Evolutionary conservation across 2,329 filamentous ascomycete species (phyloP).

Genomic region (Myriosclerotinia scirpicola): DNA sequence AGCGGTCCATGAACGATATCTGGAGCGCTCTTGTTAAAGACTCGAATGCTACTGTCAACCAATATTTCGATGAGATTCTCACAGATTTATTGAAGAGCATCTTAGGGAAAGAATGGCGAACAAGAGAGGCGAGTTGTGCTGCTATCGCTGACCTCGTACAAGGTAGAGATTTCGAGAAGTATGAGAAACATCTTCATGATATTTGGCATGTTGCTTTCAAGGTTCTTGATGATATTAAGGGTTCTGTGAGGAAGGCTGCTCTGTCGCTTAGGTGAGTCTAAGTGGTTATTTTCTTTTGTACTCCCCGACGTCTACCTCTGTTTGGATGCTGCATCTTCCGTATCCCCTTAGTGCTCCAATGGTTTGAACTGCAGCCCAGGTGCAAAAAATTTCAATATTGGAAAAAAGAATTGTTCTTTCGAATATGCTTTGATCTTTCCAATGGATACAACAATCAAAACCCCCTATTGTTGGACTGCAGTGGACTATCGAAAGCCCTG

Average conservation of each 20-base stretch:
- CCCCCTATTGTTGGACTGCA: background rate
- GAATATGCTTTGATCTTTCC: background rate
- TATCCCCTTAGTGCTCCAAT: too few relatives aligned
- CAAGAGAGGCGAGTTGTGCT: constrained; percentile 86
- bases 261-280: constrained; percentile 55
- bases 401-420: too few relatives aligned
- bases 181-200: constrained; percentile 78
- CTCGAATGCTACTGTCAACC: constrained; percentile 70
- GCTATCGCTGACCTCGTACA: constrained; percentile 87
- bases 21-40: constrained; percentile 97
- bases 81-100: constrained; percentile 83
- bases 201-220: constrained; percentile 87
- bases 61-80: constrained; percentile 86
- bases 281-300: background rate
- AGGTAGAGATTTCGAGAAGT: constrained; percentile 71
- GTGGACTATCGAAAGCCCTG: background rate
- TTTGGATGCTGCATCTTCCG: too few relatives aligned
- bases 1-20: constrained; percentile 94
- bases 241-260: constrained; percentile 79
- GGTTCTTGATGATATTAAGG: constrained; percentile 95
- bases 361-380: too few relatives aligned
- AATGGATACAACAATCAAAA: background rate
- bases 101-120: constrained; percentile 88
- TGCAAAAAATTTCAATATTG: too few relatives aligned
- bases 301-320: too few relatives aligned